Percentiles rank a stretch among this genome's conserved stretches.
Evolutionary conservation across 1,284 basidiomycete species (phyloP).

Genomic region (Sphagnurus paluster): DNA sequence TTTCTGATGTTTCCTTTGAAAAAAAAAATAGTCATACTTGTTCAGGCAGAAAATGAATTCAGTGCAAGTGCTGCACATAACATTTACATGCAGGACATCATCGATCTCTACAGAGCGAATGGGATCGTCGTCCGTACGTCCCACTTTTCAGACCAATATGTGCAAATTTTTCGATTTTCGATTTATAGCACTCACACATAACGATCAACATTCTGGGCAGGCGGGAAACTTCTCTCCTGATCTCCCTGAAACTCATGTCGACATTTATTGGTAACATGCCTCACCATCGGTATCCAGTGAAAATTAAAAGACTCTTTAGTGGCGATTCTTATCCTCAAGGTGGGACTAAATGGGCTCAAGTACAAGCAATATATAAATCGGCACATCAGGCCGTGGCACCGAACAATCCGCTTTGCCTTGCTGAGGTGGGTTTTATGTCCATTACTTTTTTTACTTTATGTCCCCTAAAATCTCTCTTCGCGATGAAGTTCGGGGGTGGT

Average conservation of each 20-base stretch:
- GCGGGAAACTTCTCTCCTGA: conserved; percentile 49
- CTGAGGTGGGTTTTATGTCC: conserved; percentile 38
- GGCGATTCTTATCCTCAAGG: conserved; percentile 54
- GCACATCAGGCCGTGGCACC: conserved; percentile 42
- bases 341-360: conserved; percentile 43
- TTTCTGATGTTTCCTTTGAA: neutral
- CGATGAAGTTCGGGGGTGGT: conserved; percentile 45
- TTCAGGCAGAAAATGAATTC: conserved; percentile 62
- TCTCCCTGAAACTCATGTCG: conserved; percentile 39
- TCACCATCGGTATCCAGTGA: neutral
- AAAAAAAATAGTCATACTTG: conserved; percentile 58
- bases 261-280: conserved; percentile 45
- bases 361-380: conserved; percentile 47
- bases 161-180: neutral
- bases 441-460: neutral
- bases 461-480: conserved; percentile 1
- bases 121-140: conserved; percentile 49
- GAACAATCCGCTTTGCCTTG: conserved; percentile 48
- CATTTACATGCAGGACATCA: conserved; percentile 51
- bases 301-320: conserved; percentile 23
- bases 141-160: neutral
- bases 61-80: conserved; percentile 39
- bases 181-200: conserved; percentile 42
- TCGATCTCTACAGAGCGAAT: conserved; percentile 44
- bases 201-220: conserved; percentile 47